Base-by-base conservation (phyloP, 768 basidiomycete species). In the Podaxis mareebaensis region DNA sequence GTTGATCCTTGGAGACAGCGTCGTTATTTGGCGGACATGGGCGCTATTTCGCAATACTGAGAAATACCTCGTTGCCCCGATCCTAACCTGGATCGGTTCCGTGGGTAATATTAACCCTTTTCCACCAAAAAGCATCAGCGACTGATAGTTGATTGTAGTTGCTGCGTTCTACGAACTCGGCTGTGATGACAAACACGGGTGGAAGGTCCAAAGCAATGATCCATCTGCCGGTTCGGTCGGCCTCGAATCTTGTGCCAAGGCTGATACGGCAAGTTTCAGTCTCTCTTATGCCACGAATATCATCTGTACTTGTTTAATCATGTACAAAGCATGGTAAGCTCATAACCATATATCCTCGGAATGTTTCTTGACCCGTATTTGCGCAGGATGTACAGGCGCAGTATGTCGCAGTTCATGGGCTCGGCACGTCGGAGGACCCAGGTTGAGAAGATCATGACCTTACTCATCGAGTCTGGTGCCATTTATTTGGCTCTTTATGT, bases 1-100 rank as follows among this genome's bases (percentile, higher is more conserved):
- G 73, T 53, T 75, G 15, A 70, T 71, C 40, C 67, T 73, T 3
- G 73, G 74, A 17, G 74, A 75, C 53, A 68, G 68, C 5, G 71
- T 74, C n/a, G 74, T 75, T 15, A 64, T 75, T 28, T 75, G 74
- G 74, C 66, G 74, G 58, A 73, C 73, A 15, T 72, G 70, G 70
- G 65, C 65, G 2, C 55, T 75, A 3, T 75, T 66, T 55, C 39
- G 59, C 42, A 65, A 67, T 10, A 58, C 59, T 8, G 60, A 65
- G 38, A 60, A 60, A n/a, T 67, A 67, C 57, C 54, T 74, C 24
- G 39, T 67, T 3, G 58, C 70, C 22, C 72, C 73, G 13, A 61
- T 67, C 4, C 61, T 64, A 8, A 74, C 71, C 3, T 75, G 71
- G 70, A 15, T 74, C 15, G 71, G 73, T 22, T 74, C 73, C 33